phyloP scores from a whole-genome alignment of 768 basidiomycete genomes.

The Russula sp. region DNA sequence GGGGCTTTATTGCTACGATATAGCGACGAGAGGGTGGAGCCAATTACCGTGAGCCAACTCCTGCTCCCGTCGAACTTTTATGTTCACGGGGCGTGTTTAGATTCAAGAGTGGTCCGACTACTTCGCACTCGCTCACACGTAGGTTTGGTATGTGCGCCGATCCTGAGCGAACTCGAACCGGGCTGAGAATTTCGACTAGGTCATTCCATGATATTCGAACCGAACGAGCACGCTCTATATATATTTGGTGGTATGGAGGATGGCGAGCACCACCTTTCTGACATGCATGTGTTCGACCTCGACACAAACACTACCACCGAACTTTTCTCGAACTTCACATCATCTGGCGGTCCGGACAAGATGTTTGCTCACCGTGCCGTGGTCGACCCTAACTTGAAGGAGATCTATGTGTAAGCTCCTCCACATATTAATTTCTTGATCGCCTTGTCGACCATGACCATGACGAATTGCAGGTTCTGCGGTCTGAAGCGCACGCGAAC shows the following conservation, averaged over 20 bases:
- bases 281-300: slow-evolving; percentile 73
- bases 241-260: slow-evolving; percentile 73
- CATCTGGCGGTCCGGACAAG: slow-evolving; percentile 59
- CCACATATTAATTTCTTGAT: not conserved
- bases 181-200: slow-evolving; percentile 35
- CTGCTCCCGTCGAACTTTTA: not conserved
- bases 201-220: slow-evolving; percentile 78
- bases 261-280: slow-evolving; percentile 53
- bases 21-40: slow-evolving; percentile 61
- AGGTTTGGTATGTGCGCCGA: slow-evolving; percentile 47
- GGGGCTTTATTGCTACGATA: slow-evolving; percentile 67
- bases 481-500: slow-evolving; percentile 46
- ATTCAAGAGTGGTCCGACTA: slow-evolving; percentile 25
- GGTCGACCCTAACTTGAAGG: slow-evolving; percentile 53
- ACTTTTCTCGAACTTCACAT: slow-evolving; percentile 55
- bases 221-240: slow-evolving; percentile 49
- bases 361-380: slow-evolving; percentile 73
- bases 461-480: slow-evolving; percentile 43
- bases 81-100: slow-evolving; percentile 12
- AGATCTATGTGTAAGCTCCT: slow-evolving; percentile 64
- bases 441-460: not conserved
- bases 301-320: slow-evolving; percentile 51
- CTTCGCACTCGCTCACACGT: slow-evolving; percentile 45
- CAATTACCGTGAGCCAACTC: slow-evolving; percentile 50
- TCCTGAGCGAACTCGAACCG: not conserved